Conservation (phyloP, 345 rosid species). For the Leavenworthia alabamica region DNA sequence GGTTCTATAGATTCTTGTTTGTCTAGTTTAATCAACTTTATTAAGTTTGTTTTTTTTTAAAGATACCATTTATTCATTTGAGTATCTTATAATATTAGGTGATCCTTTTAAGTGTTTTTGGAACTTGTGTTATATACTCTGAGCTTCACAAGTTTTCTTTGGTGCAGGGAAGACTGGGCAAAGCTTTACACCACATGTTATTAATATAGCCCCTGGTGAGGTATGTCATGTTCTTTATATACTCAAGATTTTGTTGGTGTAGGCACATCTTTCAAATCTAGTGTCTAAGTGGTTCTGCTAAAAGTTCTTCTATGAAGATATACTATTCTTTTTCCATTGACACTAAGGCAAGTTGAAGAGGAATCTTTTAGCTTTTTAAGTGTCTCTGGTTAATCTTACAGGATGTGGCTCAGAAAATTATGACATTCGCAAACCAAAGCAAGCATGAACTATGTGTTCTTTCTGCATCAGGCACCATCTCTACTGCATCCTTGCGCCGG, state of each 20-base stretch:
- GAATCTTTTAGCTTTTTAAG: not conserved
- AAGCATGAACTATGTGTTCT: conserved; percentile 76
- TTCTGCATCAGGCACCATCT: conserved; percentile 82
- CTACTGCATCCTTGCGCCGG: conserved; percentile 74
- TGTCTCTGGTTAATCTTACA: conserved; percentile 34
- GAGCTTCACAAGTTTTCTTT: not conserved
- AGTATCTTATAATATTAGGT: not conserved
- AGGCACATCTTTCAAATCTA: not conserved
- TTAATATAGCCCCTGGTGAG: conserved; percentile 78
- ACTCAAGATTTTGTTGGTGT: not conserved
- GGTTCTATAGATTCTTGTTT: not conserved
- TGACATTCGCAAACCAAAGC: conserved; percentile 69
- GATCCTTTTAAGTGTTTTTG: not conserved
- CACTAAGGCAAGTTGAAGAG: not conserved
- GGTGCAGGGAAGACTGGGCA: conserved; percentile 66
- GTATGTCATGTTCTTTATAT: conserved; percentile 35
- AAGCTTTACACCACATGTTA: conserved; percentile 72
- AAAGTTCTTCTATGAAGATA: not conserved
- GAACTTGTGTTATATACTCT: not conserved
- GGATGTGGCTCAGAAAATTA: conserved; percentile 78
- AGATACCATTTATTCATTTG: not conserved
- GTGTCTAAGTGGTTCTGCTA: not conserved
- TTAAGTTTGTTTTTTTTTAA: not conserved
- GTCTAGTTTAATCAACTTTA: not conserved
- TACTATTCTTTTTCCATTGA: not conserved